These are phyloP conservation scores for Torulaspora microellipsoides DNA, from an alignment of 805 yeast species.

Conservation along the genomic window DNA sequence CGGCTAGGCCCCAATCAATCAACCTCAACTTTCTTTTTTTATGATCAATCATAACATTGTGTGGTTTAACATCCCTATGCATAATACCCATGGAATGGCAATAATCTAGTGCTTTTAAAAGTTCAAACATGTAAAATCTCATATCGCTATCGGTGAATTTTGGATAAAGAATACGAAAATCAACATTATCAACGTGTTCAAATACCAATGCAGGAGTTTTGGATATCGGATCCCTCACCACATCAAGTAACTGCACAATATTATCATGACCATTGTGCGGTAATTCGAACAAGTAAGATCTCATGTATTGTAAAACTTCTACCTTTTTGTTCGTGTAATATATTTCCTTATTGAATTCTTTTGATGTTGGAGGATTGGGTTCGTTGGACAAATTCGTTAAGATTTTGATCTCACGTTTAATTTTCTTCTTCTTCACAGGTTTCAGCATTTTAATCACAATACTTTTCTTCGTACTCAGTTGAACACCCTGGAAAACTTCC, in stretches of 20 bases:
- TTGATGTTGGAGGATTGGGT: conserved; percentile 27
- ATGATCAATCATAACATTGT: conserved; percentile 93
- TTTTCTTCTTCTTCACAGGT: conserved; percentile 90
- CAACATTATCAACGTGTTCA: conserved; percentile 78
- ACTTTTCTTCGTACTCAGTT: conserved; percentile 53
- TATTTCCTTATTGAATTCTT: conserved; percentile 21
- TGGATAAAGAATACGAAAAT: conserved; percentile 77
- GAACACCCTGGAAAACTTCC: conserved; percentile 88
- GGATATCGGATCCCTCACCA: conserved; percentile 73
- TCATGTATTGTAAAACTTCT: conserved; percentile 23
- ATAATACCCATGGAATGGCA: conserved; percentile 94
- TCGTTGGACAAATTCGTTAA: conserved; percentile 65
- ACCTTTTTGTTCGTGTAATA: conserved; percentile 31
- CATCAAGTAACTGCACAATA: conserved; percentile 69
- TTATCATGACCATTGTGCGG: conserved; percentile 50
- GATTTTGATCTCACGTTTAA: conserved; percentile 83
- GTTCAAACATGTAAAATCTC: conserved; percentile 75
- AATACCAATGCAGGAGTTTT: conserved; percentile 85
- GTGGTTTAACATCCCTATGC: conserved; percentile 95
- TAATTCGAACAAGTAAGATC: conserved; percentile 27
- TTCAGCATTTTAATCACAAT: conserved; percentile 87
- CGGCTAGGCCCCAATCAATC: conserved; percentile 96
- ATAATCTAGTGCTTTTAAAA: conserved; percentile 79
- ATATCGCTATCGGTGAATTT: conserved; percentile 70
- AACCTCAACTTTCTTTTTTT: conserved; percentile 61